phyloP scores from a whole-genome alignment of 768 basidiomycete species.

The Mycena sanguinolenta region DNA sequence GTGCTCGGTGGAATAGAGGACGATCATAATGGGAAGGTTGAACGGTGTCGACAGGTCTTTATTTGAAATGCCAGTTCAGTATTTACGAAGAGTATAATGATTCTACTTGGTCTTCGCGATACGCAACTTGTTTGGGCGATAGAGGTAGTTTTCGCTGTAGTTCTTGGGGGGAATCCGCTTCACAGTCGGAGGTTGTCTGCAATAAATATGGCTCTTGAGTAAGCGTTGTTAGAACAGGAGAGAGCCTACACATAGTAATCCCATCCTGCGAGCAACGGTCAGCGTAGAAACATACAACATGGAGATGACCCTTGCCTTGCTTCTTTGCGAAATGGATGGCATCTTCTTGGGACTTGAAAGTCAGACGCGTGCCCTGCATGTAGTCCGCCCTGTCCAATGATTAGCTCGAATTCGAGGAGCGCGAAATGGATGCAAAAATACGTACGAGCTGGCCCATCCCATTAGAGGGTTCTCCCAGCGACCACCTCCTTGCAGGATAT shows the following conservation, averaged over 20 bases:
- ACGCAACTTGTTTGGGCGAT: slow-evolving; percentile 83
- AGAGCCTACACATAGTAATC: slow-evolving; percentile 87
- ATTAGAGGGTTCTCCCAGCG: slow-evolving; percentile 99
- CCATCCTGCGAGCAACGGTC: slow-evolving; percentile 75
- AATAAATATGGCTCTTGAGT: slow-evolving; percentile 32
- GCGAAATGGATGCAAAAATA: background rate
- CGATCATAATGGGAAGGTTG: too few relatives aligned
- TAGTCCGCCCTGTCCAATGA: slow-evolving; percentile 82
- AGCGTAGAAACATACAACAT: slow-evolving; percentile 19
- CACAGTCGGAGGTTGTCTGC: slow-evolving; percentile 69
- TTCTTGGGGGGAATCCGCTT: slow-evolving; percentile 88
- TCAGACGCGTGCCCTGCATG: slow-evolving; percentile 90
- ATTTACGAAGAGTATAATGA: background rate
- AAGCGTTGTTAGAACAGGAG: slow-evolving; percentile 22
- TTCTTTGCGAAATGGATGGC: slow-evolving; percentile 97
- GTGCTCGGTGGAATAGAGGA: too few relatives aligned
- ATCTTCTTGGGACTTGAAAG: slow-evolving; percentile 89
- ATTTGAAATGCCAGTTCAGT: background rate
- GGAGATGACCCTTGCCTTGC: slow-evolving; percentile 72
- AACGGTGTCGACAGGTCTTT: too few relatives aligned
- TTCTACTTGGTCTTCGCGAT: slow-evolving; percentile 93
- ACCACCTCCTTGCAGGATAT: slow-evolving; percentile 88
- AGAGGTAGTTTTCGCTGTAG: slow-evolving; percentile 92
- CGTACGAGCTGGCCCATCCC: slow-evolving; percentile 96
- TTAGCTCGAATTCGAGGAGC: slow-evolving; percentile 15